Evolutionary conservation across 2,329 filamentous ascomycete species (phyloP), one percentile per base, ranked within the genome.

Genomic region (Colletotrichum cordylinicola): DNA sequence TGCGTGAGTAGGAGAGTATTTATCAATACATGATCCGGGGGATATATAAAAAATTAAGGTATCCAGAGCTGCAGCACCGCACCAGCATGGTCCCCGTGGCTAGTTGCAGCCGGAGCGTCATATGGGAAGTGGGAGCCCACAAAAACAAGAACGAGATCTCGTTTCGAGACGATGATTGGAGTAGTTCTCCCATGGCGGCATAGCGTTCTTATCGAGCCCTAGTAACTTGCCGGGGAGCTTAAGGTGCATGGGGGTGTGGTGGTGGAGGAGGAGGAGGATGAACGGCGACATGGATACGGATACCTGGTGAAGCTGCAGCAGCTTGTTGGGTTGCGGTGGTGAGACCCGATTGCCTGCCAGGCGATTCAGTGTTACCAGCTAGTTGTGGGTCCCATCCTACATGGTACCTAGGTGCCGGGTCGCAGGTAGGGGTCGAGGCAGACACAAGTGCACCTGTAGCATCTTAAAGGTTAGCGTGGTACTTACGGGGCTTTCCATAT

Each of bases 181-280:
- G 69, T 74, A 69, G 70, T 70, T 66, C 48, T 76, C 70, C 70
- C 65, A 76, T 70, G 74, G 70, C 70, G 73, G 73, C 73, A 75
- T 72, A 76, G 74, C 74, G 70, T 74, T 76, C 74, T 74, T 76
- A 74, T 76, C 65, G 56, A 74, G 52, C 70, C 73, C 74, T 61
- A 48, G 74, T 65, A 74, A 74, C 56, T 62, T 69, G 70, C 74
- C 70, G 74, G 70, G 74, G 70, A 76, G 74, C 70, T 76, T 65
- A 74, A 74, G 65, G 66, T 70, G 74, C 74, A 76, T 74, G 74
- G 74, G 73, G 69, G 73, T 67, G 62, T 75, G 69, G 55, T 67
- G 73, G 68, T 39, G 72, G 56, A 65, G 72, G 70, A 76, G 72
- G 70, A 76, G n/a, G n/a, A n/a, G 66, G 69, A 75, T 67, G 73